Evolutionary conservation across 1,139 yeast genomes (phyloP).

Genomic region (Yamadazyma songkhlaensis): DNA sequence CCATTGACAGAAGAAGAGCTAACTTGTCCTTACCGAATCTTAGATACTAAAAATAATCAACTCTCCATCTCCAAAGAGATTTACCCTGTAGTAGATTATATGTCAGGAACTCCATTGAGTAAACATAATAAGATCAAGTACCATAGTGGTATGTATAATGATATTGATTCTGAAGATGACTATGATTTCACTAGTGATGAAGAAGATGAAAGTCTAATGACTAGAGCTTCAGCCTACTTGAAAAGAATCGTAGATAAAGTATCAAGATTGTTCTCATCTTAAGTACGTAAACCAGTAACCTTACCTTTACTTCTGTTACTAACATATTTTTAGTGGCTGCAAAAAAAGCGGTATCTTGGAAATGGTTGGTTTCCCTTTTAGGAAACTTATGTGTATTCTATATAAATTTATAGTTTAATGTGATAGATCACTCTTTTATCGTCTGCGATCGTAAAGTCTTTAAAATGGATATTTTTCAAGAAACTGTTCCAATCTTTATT

Average conservation of each 20-base stretch:
- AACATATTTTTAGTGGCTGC: background rate
- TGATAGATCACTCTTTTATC: background rate
- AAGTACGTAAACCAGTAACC: background rate
- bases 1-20: constrained; percentile 38
- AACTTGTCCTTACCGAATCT: constrained; percentile 33
- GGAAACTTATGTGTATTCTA: background rate
- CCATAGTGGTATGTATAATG: constrained; percentile 15
- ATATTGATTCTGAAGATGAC: constrained; percentile 3
- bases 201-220: constrained; percentile 4
- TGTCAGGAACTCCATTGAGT: constrained; percentile 13
- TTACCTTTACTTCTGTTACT: background rate
- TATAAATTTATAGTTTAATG: background rate
- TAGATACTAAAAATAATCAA: constrained; percentile 33
- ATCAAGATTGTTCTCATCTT: constrained; percentile 5
- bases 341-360: background rate
- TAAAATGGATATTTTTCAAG: constrained; percentile 21
- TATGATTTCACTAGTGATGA: constrained; percentile 4
- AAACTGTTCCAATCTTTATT: constrained; percentile 29
- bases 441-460: constrained; percentile 11
- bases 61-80: constrained; percentile 19
- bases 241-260: constrained; percentile 9
- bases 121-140: constrained; percentile 10
- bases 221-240: constrained; percentile 10
- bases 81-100: constrained; percentile 20
- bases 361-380: background rate